phyloP scores from a whole-genome alignment of 495 filamentous ascomycete species.

The Podospora pseudopauciseta region DNA sequence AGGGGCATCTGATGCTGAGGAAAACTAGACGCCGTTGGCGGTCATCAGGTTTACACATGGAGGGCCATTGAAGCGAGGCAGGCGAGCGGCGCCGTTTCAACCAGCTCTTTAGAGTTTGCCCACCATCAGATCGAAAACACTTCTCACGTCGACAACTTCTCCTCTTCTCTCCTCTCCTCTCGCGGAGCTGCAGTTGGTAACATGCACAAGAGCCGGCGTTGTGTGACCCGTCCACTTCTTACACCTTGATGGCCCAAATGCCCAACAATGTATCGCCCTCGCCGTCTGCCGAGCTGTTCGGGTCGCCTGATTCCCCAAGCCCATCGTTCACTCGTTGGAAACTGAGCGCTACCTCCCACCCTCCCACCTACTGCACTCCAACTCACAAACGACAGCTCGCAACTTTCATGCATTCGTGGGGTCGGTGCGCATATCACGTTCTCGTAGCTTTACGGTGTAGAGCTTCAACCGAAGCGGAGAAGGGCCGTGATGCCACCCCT shows the following conservation, averaged over 20 bases:
- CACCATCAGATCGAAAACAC: too few relatives aligned
- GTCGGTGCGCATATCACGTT: not conserved
- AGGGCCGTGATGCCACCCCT: slow-evolving; percentile 2
- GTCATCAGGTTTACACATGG: not conserved
- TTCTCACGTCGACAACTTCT: not conserved
- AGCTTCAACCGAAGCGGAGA: not conserved
- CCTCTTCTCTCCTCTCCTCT: not conserved
- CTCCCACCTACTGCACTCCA: not conserved
- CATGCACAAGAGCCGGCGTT: not conserved
- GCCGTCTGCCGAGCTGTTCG: not conserved
- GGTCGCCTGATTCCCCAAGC: slow-evolving; percentile 11
- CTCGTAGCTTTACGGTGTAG: not conserved
- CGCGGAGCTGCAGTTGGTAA: not conserved
- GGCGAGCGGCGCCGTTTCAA: slow-evolving; percentile 2
- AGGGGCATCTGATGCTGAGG: not conserved
- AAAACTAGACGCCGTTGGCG: not conserved
- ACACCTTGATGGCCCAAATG: slow-evolving; percentile 12
- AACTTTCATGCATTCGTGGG: not conserved
- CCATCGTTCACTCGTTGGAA: slow-evolving; percentile 5
- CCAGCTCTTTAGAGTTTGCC: not conserved
- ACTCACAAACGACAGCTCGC: not conserved
- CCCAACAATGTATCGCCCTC: too few relatives aligned
- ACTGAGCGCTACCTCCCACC: not conserved
- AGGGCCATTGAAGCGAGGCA: not conserved
- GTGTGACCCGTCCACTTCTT: not conserved